Percentiles rank a stretch among this genome's conserved stretches.
Conservation (phyloP, 441 rosid species). For the Manihot esculenta region DNA sequence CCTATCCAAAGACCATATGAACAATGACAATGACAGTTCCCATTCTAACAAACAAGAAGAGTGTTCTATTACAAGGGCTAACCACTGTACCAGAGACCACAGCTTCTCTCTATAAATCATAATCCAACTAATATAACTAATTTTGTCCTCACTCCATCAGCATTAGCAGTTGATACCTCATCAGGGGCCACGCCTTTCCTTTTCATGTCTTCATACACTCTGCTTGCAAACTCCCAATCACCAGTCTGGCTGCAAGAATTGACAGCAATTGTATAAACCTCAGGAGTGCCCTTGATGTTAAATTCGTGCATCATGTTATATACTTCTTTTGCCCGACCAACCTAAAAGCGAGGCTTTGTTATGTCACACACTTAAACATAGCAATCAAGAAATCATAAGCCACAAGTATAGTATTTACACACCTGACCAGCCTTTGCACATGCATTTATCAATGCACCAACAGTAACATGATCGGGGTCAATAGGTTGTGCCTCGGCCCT, state of each 20-base stretch:
- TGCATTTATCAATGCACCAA: conserved; percentile 87
- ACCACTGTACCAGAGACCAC: not conserved
- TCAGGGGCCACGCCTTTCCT: conserved; percentile 71
- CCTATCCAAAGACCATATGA: not conserved
- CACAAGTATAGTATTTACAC: conserved; percentile 25
- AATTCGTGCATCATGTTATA: conserved; percentile 70
- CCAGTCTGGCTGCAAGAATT: conserved; percentile 81
- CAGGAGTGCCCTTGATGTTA: conserved; percentile 84
- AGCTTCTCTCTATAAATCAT: not conserved
- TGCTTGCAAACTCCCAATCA: conserved; percentile 79
- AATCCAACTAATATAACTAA: not conserved
- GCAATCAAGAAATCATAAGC: conserved; percentile 13
- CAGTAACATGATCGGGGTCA: conserved; percentile 89
- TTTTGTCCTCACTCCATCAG: not conserved
- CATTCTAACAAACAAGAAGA: conserved; percentile 1
- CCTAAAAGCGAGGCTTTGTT: conserved; percentile 45
- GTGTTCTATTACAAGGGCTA: not conserved
- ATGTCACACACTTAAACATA: conserved; percentile 13
- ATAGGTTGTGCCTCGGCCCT: conserved; percentile 70
- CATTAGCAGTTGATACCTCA: conserved; percentile 48
- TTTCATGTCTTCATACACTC: conserved; percentile 72
- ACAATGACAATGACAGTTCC: not conserved
- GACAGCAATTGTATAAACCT: conserved; percentile 82
- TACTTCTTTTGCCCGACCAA: conserved; percentile 73
- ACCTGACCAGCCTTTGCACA: conserved; percentile 91